phyloP scores from a whole-genome alignment of 129 eudicot genomes.

The Oenanthe sinensis region DNA sequence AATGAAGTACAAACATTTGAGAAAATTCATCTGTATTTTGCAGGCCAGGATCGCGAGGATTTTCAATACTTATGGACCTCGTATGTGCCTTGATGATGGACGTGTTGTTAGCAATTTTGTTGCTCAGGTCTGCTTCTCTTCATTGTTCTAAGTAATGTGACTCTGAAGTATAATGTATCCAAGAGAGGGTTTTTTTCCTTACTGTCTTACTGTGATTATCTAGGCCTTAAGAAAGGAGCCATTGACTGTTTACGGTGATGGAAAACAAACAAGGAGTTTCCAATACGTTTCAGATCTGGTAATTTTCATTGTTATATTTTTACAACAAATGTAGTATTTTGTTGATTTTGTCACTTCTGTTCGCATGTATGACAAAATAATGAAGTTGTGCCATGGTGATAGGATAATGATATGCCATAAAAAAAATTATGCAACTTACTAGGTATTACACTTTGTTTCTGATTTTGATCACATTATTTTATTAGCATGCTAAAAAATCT shows the following conservation, averaged over 20 bases:
- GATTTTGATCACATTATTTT: background rate
- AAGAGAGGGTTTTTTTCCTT: background rate
- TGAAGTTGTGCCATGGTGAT: background rate
- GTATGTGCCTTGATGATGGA: slow-evolving; percentile 37
- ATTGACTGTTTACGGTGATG: slow-evolving; percentile 14
- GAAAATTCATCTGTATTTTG: background rate
- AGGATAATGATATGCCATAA: background rate
- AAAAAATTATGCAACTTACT: background rate
- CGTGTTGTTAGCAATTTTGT: slow-evolving; percentile 66
- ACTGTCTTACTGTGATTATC: background rate
- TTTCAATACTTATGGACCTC: slow-evolving; percentile 36
- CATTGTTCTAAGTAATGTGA: background rate
- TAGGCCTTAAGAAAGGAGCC: slow-evolving; percentile 15
- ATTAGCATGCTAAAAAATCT: background rate
- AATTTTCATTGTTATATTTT: slow-evolving; percentile 13
- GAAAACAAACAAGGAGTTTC: slow-evolving; percentile 51
- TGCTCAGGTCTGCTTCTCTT: slow-evolving; percentile 42
- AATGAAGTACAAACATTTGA: background rate
- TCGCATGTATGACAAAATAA: background rate
- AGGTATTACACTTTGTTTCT: background rate
- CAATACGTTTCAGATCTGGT: slow-evolving; percentile 86
- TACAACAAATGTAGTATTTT: background rate
- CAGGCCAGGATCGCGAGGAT: slow-evolving; percentile 29
- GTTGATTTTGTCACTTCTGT: background rate
- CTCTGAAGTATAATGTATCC: background rate